Evolutionary conservation across 1,139 yeast genomes (phyloP), one percentile per base, ranked within the genome.

Genomic region (Debaryomyces psychrophilus): DNA sequence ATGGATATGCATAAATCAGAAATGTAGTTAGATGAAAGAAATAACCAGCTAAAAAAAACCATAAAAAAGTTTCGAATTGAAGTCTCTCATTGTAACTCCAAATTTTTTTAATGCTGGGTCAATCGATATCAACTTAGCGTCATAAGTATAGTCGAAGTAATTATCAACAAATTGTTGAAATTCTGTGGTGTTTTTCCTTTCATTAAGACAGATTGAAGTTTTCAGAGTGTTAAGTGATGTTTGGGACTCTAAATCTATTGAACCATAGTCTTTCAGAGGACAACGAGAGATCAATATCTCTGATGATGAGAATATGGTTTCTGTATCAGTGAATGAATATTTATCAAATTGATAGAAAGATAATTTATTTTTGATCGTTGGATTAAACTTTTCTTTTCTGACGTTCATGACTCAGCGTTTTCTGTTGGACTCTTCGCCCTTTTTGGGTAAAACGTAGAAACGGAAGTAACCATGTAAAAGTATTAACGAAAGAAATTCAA

Each of bases 401-500:
- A 11, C 15, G 29, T 34, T 33, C 41, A 25, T 48, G 44, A 43
- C 49, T 44, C 31, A 62, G 59, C 35, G 58, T 48, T 26, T 58
- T 52, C 29, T 59, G 59, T 22, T 23, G n/a, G 9, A 23, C 26
- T 17, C 36, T 33, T 33, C 36, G 14, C 38, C 22, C 18, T n/a
- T 12, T n/a, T 23, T 35, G 25, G 22, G 38, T 11, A 25, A 35
- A 8, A 35, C 36, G 28, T 27, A 26, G 11, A 44, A 17, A 25
- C n/a, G 67, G 66, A n/a, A 53, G 34, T 18, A 63, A 45, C 67
- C 67, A 63, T 3, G 57, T 49, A 43, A 60, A 59, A 61, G 61
- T 56, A 40, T 60, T 56, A 18, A 60, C 34, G 20, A 53, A 43
- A 11, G 47, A 27, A 18, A 41, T 22, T 14, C 22, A 29, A 12